Conservation (phyloP, 75 land plant genomes). For the Chamaecyparis obtusa region DNA sequence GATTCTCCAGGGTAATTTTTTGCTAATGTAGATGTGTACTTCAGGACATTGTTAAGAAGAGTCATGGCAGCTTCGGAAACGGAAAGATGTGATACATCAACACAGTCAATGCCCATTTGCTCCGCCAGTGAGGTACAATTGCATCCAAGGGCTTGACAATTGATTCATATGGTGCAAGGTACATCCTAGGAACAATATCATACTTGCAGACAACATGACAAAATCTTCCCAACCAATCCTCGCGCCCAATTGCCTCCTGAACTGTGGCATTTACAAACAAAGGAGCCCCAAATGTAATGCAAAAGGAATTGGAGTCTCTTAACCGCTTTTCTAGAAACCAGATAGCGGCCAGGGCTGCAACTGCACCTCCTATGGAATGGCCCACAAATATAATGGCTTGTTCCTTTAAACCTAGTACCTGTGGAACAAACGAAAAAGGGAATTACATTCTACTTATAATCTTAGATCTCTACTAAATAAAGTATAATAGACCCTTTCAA, state of each 20-base stretch:
- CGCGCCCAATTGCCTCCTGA: too few species aligned
- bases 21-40: background rate
- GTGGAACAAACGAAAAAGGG: background rate
- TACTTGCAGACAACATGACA: too few species aligned
- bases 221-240: too few species aligned
- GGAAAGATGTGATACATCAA: background rate
- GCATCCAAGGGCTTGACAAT: background rate
- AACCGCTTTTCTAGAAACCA: background rate
- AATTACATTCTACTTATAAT: background rate
- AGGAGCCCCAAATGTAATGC: constrained; percentile 69
- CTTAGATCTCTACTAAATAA: background rate
- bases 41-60: background rate
- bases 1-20: background rate
- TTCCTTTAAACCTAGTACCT: background rate
- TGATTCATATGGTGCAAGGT: too few species aligned
- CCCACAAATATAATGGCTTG: constrained; percentile 1
- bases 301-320: constrained; percentile 3
- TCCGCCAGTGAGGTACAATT: constrained; percentile 31
- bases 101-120: background rate
- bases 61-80: background rate
- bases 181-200: too few species aligned
- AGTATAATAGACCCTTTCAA: background rate
- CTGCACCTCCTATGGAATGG: constrained; percentile 4
- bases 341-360: constrained; percentile 7
- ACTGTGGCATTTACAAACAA: constrained; percentile 5